Evolutionary conservation across 2,329 filamentous ascomycete genomes (phyloP).

Genomic region (Blastomyces emzantsi): DNA sequence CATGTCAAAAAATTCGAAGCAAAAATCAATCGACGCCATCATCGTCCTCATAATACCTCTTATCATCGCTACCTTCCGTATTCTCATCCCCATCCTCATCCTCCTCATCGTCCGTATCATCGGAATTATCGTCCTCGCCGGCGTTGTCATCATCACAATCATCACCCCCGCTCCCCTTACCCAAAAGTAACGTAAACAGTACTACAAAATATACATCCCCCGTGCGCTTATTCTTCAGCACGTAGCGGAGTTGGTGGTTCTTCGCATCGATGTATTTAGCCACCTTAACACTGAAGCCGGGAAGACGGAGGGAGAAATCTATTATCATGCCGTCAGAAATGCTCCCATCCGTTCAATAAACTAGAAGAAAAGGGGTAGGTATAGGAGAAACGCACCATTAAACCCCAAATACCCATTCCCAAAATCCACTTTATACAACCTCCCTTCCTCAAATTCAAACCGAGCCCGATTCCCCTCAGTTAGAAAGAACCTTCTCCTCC

Average conservation of each 20-base stretch:
- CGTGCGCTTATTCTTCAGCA: conserved; percentile 70
- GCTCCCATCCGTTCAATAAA: neutral
- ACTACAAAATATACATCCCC: conserved; percentile 71
- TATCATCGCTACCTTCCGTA: neutral
- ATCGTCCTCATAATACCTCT: neutral
- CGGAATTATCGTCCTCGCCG: neutral
- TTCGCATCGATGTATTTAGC: conserved; percentile 46
- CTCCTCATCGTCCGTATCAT: conserved; percentile 11
- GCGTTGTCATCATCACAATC: neutral
- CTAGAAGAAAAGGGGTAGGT: conserved; percentile 7
- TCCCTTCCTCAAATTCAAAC: conserved; percentile 54
- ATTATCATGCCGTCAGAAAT: conserved; percentile 5
- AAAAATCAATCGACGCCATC: conserved; percentile 3
- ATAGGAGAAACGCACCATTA: conserved; percentile 41
- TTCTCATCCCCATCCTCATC: neutral
- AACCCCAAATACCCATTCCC: conserved; percentile 93
- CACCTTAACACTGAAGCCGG: conserved; percentile 30
- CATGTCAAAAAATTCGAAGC: neutral
- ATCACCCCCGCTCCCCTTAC: conserved; percentile 13
- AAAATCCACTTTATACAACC: conserved; percentile 61
- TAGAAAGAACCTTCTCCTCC: conserved; percentile 54
- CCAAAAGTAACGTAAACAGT: conserved; percentile 62
- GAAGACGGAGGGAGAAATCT: conserved; percentile 34
- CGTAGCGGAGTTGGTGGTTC: conserved; percentile 82
- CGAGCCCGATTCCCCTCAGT: conserved; percentile 45